Evolutionary conservation across 768 basidiomycete genomes (phyloP), one percentile per base, ranked within the genome.

Genomic region (Russula sp.): DNA sequence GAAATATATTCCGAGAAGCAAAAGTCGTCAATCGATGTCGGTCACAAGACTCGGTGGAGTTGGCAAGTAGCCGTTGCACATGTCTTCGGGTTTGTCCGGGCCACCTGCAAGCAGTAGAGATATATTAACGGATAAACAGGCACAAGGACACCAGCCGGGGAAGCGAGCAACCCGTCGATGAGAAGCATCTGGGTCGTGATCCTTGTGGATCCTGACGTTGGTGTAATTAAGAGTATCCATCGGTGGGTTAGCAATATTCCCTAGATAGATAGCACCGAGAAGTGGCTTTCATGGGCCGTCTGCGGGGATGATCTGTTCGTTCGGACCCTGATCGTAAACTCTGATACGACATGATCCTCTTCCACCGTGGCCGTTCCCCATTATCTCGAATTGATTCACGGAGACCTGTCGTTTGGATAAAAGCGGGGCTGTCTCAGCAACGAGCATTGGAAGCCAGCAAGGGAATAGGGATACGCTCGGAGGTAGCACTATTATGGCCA

Each of bases 31-130:
- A 59, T 63, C 61, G 61, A 59, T 59, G 57, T 29, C 22, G 61
- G 57, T 63, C 61, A 63, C 57, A 54, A 63, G 61, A 51, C 34
- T 43, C 14, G 4, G 42, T 18, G n/a, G 54, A 16, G 53, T 14
- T 22, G 32, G 38, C 20, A 25, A 18, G 56, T 41, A 46, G 38
- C 5, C 32, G n/a, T 46, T 29, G 56, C 38, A 58, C 51, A 59
- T 43, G 57, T 13, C 51, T 63, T 63, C 61, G 56, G 56, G 22
- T 48, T 49, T 49, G 52, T 42, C 61, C 61, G 61, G 56, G 57
- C 43, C 38, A 46, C 46, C 50, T 58, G 51, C 16, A 29, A 20
- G 48, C 20, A 48, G 25, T n/a, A 29, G 38, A 49, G 25, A 55
- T 39, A 54, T 47, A 13, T 47, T 29, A 47, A 47, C 29, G 14